Base-by-base conservation (phyloP, 169 alveolate species). In the Plasmodium ovale region DNA sequence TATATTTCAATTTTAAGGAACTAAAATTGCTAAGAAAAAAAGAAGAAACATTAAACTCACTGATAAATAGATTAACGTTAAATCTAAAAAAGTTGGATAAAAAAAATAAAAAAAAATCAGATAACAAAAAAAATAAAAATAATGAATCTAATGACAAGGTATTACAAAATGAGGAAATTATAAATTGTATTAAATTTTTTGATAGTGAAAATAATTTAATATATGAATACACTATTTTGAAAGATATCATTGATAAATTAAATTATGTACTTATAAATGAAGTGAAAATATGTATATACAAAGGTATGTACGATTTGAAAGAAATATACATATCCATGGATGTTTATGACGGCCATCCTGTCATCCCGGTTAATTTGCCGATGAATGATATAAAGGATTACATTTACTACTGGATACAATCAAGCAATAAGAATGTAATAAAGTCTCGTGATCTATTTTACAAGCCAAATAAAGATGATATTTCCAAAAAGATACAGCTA, bases 311-410 rank as follows among this genome's bases (percentile, higher is more conserved):
- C 25, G 90, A 82, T 12, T 58, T 82, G 39, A 64, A 82, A 44
- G 71, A 82, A 82, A 82, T 82, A 53, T 68, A 82, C 53, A 23
- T 82, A 53, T 82, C 90, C 39, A 82, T 82, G 90, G 90, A 82
- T 82, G 90, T 82, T 1, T 82, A 49, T 82, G 29, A 42, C 27
- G 62, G 62, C n/a, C 85, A 82, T 58, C 85, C 82, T 19, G 67
- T 82, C 7, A 82, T 82, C 12, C 84, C 84, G 14, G 82, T 51
- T 42, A 51, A 67, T 54, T 33, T 70, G 27, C 90, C 90, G 23
- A 2, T 82, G 69, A 25, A 39, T 2, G 35, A 82, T 19, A 53
- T 82, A 3, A 33, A 65, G 49, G 21, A 68, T 25, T 82, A 82
- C 33, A 44, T 19, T 5, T 70, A 82, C 42, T 82, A 82, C 37